phyloP scores from a whole-genome alignment of 495 filamentous ascomycete species.

The Podospora conica region DNA sequence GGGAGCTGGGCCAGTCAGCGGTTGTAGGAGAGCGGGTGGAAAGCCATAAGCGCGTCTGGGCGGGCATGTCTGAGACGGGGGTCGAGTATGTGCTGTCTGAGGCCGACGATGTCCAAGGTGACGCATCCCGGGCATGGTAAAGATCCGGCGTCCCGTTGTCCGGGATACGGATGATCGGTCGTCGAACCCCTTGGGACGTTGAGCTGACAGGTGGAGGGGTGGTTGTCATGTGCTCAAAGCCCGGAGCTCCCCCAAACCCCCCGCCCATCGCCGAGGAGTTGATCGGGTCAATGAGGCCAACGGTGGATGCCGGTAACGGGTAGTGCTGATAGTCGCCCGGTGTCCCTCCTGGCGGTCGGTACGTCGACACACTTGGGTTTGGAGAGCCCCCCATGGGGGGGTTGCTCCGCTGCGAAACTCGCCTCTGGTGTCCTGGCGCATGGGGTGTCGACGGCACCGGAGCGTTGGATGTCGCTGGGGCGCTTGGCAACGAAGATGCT shows the following conservation, averaged over 20 bases:
- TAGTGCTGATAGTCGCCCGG: slow-evolving; percentile 12
- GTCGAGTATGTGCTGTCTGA: slow-evolving; percentile 46
- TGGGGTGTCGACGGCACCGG: slow-evolving; percentile 11
- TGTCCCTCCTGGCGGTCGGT: not conserved
- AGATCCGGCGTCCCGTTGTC: slow-evolving; percentile 20
- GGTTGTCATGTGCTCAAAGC: slow-evolving; percentile 16
- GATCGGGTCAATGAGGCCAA: slow-evolving; percentile 15
- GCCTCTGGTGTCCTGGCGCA: slow-evolving; percentile 9
- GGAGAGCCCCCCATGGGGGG: not conserved
- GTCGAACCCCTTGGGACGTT: slow-evolving; percentile 15
- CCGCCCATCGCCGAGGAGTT: slow-evolving; percentile 6
- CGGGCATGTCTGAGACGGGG: slow-evolving; percentile 34
- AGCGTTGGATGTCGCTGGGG: not conserved
- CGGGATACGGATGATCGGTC: slow-evolving; percentile 14
- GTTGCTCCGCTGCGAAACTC: slow-evolving; percentile 9
- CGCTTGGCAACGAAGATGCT: not conserved
- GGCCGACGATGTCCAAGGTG: slow-evolving; percentile 43
- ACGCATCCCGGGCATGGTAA: slow-evolving; percentile 31
- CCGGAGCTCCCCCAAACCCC: not conserved
- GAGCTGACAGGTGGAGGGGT: slow-evolving; percentile 14
- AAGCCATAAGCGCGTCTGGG: slow-evolving; percentile 9
- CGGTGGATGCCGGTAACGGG: slow-evolving; percentile 10
- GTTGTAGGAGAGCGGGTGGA: slow-evolving; percentile 10
- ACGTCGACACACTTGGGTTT: not conserved
- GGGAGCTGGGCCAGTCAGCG: slow-evolving; percentile 11